phyloP scores from a whole-genome alignment of 1,284 basidiomycete genomes.

The Malassezia furfur region DNA sequence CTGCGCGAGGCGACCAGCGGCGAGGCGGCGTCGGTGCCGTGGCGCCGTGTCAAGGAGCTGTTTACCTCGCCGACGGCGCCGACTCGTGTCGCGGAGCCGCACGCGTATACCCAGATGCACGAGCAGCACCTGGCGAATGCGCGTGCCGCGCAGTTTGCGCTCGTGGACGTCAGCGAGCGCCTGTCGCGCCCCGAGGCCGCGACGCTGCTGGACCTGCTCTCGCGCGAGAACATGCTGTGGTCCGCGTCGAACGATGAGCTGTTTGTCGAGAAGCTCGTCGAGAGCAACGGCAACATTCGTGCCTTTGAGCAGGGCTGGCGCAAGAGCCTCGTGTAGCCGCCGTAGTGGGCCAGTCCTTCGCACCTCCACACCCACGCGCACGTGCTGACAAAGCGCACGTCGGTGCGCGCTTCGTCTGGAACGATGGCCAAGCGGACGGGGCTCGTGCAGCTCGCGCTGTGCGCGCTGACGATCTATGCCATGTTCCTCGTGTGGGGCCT shows the following conservation, averaged over 20 bases:
- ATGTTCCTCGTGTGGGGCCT: constrained; percentile 47
- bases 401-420: background rate
- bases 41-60: constrained; percentile 2
- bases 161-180: constrained; percentile 19
- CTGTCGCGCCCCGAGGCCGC: constrained; percentile 24
- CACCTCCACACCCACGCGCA: background rate
- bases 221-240: constrained; percentile 26
- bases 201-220: constrained; percentile 26
- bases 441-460: constrained; percentile 29
- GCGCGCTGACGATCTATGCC: constrained; percentile 41
- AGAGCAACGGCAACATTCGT: constrained; percentile 32
- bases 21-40: constrained; percentile 10
- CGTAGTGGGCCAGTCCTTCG: background rate
- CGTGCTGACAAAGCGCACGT: constrained; percentile 2
- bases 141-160: constrained; percentile 4
- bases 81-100: constrained; percentile 21
- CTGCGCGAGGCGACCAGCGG: constrained; percentile 12
- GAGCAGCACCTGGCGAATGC: constrained; percentile 26
- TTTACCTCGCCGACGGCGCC: constrained; percentile 7
- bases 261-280: constrained; percentile 37
- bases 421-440: constrained; percentile 11
- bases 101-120: constrained; percentile 31
- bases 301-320: constrained; percentile 30
- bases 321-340: background rate
- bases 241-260: constrained; percentile 33